Base-by-base conservation (phyloP, 108 stramenopile species). In the Fragilariopsis cylindrus region DNA sequence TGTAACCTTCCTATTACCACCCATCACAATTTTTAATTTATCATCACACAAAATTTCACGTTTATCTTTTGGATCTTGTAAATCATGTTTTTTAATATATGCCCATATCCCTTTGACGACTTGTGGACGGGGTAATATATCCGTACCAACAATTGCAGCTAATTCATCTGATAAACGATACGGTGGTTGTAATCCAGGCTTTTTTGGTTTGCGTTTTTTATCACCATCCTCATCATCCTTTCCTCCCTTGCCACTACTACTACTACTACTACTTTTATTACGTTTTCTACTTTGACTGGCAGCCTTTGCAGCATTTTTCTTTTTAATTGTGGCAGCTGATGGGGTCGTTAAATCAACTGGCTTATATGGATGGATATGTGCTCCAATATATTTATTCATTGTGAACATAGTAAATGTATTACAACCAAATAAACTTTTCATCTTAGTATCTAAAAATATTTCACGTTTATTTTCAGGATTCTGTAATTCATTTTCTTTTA, bases 11-110 rank as follows among this genome's bases (percentile, higher is more conserved):
- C 66, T 57, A 53, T 96, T 73, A 19, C 88, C 86, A 16, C 85
- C 89, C 89, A 96, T 91, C 58, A 95, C 87, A 3, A 42, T 54
- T 62, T 82, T 81, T 70, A 96, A 74, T 56, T 82, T 82, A 11
- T 75, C 87, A 58, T 96, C 92, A 55, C 96, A 96, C 21, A 94
- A 52, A 65, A 96, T 94, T 71, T 93, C 80, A 45, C 93, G 83
- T 75, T 95, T 96, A 81, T 96, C 87, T 5, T 85, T 66, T 3
- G 96, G 92, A 71, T 96, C 92, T 81, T 93, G 92, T 68, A 94
- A 74, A 56, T 91, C 76, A 68, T 96, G 81, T n/a, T 78, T 77
- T 54, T 91, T 81, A 72, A 96, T 96, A 76, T 96, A 94, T 2
- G 71, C 90, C 96, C 96, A 96, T 13, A 96, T 70, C 53, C 78